Evolutionary conservation across 495 filamentous ascomycete species (phyloP), one percentile per base, ranked within the genome.

Genomic region (Aspergillus leporis): DNA sequence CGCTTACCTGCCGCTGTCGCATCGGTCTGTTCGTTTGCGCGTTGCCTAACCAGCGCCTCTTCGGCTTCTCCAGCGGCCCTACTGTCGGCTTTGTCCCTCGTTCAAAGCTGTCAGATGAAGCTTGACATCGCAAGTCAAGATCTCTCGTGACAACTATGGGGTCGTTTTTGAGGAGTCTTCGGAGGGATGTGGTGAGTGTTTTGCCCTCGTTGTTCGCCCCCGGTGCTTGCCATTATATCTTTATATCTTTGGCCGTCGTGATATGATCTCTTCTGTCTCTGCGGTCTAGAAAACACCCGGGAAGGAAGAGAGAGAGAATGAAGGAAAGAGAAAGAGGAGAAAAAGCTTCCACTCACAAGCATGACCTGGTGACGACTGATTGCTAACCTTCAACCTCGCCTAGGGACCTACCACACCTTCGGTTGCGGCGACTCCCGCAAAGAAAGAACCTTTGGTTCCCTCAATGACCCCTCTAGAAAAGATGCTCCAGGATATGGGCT

Each of bases 391-490:
- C 9, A 28, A 36, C 41, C 23, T 53, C 28, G 38, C 36, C 6
- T 43, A 81, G 80, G 69, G 73, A 61, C 65, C 78, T 43, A 68
- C 74, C 50, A 74, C 73, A 61, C 74, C 78, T 67, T 70, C 78
- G 32, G 67, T 70, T 50, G 72, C 71, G 51, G 68, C 67, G 45
- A 64, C 73, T 22, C 74, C 81, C 32, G 60, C 78, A 60, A 93
- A 93, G 74, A 94, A 92, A 71, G 89, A 93, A 54, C 83, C 85
- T 56, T 80, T 87, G 61, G 70, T 78, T 43, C 82, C 78, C 14
- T 87, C 88, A 69, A 74, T 87, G 55, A 93, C 90, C 5, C 89
- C 92, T 13, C 71, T 97, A 19, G 90, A 96, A 76, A 94, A 88
- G 78, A 83, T 91, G 72, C 74, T 97, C 31, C 81, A 83, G 61